Conservation (phyloP, 176 grass and related monocot genomes). For the Cymbopogon citratus region DNA sequence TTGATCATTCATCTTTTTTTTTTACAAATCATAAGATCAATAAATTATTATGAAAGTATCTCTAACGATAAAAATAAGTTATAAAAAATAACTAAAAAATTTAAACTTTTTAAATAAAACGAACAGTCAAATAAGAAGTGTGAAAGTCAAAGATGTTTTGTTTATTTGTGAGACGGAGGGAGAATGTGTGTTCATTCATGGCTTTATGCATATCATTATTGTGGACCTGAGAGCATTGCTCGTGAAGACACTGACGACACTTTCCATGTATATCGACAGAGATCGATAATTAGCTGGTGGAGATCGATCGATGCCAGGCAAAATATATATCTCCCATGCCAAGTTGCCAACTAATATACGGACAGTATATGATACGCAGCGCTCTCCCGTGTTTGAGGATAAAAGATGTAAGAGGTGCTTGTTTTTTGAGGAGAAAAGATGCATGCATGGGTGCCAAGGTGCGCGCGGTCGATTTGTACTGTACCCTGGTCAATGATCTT, state of each 20-base stretch:
- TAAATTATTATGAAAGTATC: too few species aligned
- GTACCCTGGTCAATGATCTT: background rate
- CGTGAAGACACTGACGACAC: background rate
- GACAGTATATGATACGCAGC: background rate
- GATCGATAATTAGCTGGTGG: background rate
- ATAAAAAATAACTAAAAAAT: too few species aligned
- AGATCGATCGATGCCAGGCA: background rate
- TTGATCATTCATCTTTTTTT: too few species aligned
- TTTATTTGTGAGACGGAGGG: too few species aligned
- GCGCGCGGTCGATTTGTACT: background rate
- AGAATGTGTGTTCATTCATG: background rate
- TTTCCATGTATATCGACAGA: background rate
- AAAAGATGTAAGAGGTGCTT: background rate
- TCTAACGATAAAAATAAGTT: too few species aligned
- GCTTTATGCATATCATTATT: background rate
- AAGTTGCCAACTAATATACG: too few species aligned
- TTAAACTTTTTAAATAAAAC: too few species aligned
- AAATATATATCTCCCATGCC: background rate
- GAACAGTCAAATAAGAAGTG: too few species aligned
- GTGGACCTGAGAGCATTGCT: background rate
- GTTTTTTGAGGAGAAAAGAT: background rate
- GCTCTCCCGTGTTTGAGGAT: background rate
- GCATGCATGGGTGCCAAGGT: background rate
- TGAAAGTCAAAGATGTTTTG: too few species aligned
- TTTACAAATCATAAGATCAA: too few species aligned